phyloP scores from a whole-genome alignment of 345 rosid species.

The Hibiscus mutabilis region DNA sequence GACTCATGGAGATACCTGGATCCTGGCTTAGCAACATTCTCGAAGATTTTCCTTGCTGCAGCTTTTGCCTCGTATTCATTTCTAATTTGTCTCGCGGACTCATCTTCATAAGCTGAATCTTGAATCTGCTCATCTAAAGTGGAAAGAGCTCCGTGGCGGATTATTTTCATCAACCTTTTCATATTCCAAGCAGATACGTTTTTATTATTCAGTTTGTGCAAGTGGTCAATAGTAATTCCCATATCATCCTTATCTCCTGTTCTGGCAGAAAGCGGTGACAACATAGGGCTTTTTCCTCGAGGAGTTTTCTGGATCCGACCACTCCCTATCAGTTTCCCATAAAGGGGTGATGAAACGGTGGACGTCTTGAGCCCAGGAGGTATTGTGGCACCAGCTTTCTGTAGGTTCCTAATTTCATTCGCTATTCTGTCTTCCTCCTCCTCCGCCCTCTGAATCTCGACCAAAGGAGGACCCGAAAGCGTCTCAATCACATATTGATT shows the following conservation, averaged over 20 bases:
- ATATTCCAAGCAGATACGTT: conserved; percentile 93
- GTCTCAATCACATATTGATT: conserved; percentile 70
- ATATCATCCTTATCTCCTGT: conserved; percentile 23
- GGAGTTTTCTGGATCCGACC: conserved; percentile 39
- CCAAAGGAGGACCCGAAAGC: conserved; percentile 63
- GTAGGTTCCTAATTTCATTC: conserved; percentile 31
- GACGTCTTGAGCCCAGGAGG: conserved; percentile 37
- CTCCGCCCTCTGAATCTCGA: conserved; percentile 38
- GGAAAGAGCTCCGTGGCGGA: conserved; percentile 60
- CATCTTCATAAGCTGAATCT: conserved; percentile 43
- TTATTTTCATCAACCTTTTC: conserved; percentile 71
- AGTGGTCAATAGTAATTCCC: conserved; percentile 57
- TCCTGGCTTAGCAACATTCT: conserved; percentile 59
- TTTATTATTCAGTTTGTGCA: conserved; percentile 63
- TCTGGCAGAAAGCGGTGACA: conserved; percentile 47
- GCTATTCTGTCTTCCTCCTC: conserved; percentile 44
- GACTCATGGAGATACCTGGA: conserved; percentile 37
- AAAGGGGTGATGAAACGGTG: conserved; percentile 24
- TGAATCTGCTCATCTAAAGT: conserved; percentile 79
- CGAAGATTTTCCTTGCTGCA: conserved; percentile 74
- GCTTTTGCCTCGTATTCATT: conserved; percentile 72
- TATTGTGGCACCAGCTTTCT: conserved; percentile 39
- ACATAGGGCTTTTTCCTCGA: conserved; percentile 35
- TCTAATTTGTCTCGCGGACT: conserved; percentile 49
- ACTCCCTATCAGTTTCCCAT: conserved; percentile 28